Evolutionary conservation across 2,329 filamentous ascomycete genomes (phyloP), one percentile per base, ranked within the genome.

Genomic region (Colletotrichum gloeosporioides): DNA sequence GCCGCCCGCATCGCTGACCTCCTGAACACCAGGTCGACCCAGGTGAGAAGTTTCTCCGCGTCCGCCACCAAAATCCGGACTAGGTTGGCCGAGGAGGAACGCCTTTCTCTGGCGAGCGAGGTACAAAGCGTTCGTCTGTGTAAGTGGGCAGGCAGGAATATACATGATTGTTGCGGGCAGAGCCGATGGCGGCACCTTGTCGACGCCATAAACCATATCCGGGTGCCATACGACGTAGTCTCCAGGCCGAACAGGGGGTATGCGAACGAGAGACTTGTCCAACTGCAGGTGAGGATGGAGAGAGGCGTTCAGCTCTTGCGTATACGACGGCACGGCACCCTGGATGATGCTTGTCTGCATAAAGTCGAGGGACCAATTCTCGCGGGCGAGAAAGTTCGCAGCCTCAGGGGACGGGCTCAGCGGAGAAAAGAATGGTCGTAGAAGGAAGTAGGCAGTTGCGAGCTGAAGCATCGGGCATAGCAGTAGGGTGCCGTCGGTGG

Each of bases 181-280:
- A 6, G 72, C 62, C 25, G 70, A 59, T 6, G 68, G 27, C 12
- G 70, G 67, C 49, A 75, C 70, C n/a, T 31, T 90, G 82, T 96
- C 94, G 3, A 95, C 94, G 1, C 93, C 90, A 82, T 96, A 94
- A 64, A 95, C 90, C 36, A 85, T 87, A 82, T 94, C 92, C 79
- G 92, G 94, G 82, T 95, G 93, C 93, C 93, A 96, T 39, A 92
- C 90, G 3, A 95, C 93, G 80, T 93, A 96, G 83, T 96, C 95
- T 6, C 95, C 95, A 0, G 94, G 94, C 34, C 89, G 86, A 13
- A 96, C 92, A 18, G 87, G 84, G 0, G 94, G 95, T 6, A 96
- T 87, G 73, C 93, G 90, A 0, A 95, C 90, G 91, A 96, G 95
- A 1, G 91, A 93, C 53, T 87, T 85, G 22, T 90, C 86, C 9